These are phyloP conservation scores for Fomitopsis schrenkii DNA, from an alignment of 1,284 basidiomycete species.

Conservation along the genomic window DNA sequence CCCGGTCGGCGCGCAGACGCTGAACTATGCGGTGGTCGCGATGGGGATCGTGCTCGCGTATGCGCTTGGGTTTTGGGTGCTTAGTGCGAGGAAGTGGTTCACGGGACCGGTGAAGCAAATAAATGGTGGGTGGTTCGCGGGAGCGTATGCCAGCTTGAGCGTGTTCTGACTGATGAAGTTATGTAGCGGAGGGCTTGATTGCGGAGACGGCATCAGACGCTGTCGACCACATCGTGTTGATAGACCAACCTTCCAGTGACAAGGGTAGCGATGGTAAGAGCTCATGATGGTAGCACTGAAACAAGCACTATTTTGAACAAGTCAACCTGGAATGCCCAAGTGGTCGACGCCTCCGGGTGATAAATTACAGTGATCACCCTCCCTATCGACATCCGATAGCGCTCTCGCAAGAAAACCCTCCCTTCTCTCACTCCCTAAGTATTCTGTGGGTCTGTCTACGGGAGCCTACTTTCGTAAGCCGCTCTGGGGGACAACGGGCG, in stretches of 20 bases:
- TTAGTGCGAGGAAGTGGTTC: constrained; percentile 70
- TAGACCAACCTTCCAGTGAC: not conserved
- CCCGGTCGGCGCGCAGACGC: constrained; percentile 63
- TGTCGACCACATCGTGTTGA: not conserved
- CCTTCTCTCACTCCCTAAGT: no score
- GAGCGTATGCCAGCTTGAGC: not conserved
- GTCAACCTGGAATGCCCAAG: no score
- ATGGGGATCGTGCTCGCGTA: constrained; percentile 66
- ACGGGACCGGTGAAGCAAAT: constrained; percentile 64
- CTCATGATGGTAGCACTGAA: not conserved
- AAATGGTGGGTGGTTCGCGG: constrained; percentile 31
- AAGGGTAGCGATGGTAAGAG: not conserved
- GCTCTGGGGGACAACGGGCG: no score
- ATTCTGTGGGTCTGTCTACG: no score
- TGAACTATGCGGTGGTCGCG: constrained; percentile 73
- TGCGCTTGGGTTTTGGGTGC: constrained; percentile 58
- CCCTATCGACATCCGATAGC: no score
- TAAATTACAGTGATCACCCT: no score
- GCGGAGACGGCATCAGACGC: not conserved
- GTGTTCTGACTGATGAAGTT: not conserved
- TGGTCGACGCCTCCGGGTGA: no score
- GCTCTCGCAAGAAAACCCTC: no score
- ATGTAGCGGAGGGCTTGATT: not conserved
- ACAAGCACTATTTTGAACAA: no score
- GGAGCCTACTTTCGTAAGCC: no score